Evolutionary conservation across 768 basidiomycete species (phyloP), one percentile per base, ranked within the genome.

Genomic region (Panaeolus papilionaceus): DNA sequence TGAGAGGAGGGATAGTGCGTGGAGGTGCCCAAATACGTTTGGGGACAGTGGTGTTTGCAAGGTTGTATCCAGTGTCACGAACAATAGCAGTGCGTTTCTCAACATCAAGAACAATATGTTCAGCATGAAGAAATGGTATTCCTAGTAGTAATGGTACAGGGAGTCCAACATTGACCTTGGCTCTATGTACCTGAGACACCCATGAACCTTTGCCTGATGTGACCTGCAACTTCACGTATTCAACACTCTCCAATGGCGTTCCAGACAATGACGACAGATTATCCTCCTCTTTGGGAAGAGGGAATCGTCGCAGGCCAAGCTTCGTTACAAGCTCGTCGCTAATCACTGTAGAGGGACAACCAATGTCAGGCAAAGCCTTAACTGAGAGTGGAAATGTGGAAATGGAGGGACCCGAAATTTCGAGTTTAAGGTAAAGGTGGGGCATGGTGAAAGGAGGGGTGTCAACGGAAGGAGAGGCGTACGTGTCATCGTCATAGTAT

Each of bases 121-220:
- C 67, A 3, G 51, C 3, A 20, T 44, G n/a, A 26, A 75, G 66
- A 61, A 71, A 75, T 67, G 73, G 69, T 2, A 75, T 71, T 71
- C 76, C 75, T 3, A 77, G 67, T 2, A 77, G 44, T 12, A 77
- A 14, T 0, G 73, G 74, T 67, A 74, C 65, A 68, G 72, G 69
- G 10, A 76, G 62, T 2, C 62, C 62, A 8, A 39, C 54, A 28
- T 62, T 66, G 12, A 77, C 70, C 39, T 75, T 72, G 8, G 73
- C 71, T 33, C 67, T 38, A 42, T 71, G 23, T 23, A 66, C 42
- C 26, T 45, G 51, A 0, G 73, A 76, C 3, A 8, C 64, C 75
- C 75, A 76, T 11, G 44, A 42, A 47, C 72, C 72, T 1, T 23
- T 23, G 1, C 23, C 23, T 1, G 23, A 23, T 23, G 23, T 23